Base-by-base conservation (phyloP, 2,329 filamentous ascomycete species). In the Phymatotrichopsis omnivora region DNA sequence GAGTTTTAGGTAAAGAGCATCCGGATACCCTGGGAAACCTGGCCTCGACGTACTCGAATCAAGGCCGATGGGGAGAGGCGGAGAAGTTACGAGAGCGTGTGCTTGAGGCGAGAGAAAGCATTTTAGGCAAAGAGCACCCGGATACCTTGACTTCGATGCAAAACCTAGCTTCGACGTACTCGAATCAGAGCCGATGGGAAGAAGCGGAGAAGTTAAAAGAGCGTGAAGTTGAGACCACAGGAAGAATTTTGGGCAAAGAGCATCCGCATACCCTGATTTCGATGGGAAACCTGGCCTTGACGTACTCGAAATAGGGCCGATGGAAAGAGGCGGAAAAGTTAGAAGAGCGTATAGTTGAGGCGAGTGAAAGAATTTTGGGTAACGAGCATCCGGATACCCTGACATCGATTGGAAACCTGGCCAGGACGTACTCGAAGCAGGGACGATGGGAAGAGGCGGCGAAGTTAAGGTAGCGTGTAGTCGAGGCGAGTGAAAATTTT, bases 401-500 rank as follows among this genome's bases (percentile, higher is more conserved):
- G 5, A 30, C 2, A 2, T 20, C 6, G 22, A 38, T 45, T 23
- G 25, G 10, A 28, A 38, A 30, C 7, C 20, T 45, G 23, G 32
- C 42, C 20, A 2, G n/a, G 8, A 29, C 23, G 22, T 45, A 17
- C 17, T 20, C 6, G 7, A 14, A 27, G n/a, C 42, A 45, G 14
- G 33, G 42, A 11, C 8, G 30, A 28, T 45, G 12, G 42, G 23
- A 31, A 12, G 42, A 45, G 23, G 42, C 42, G n/a, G 43, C 39
- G 31, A 20, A 27, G 17, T 22, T 46, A 19, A 5, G 3, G 8
- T 4, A 28, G 16, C 4, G 23, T n/a, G 42, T 25, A 4, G 5
- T 45, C 7, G 27, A 45, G 11, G 30, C 20, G 16, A 4, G 20
- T 3, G 28, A 29, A 24, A 39, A 11, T 19, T 25, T 31, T 10